Base-by-base conservation (phyloP, 78 protist genomes). In the Chrysochromulina tobinii region DNA sequence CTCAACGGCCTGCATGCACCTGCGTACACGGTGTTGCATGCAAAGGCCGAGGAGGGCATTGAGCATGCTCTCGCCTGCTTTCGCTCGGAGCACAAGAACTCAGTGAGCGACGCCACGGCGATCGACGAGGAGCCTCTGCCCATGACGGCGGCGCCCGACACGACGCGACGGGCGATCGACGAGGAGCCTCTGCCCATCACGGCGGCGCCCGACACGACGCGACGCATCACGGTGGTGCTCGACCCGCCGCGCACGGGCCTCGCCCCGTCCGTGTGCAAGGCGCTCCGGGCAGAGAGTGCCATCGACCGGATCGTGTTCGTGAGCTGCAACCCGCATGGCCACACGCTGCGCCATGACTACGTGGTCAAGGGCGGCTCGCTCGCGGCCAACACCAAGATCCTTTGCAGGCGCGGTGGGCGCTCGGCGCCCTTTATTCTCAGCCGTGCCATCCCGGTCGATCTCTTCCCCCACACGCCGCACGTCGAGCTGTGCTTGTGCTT, bases 391-490 rank as follows among this genome's bases (percentile, higher is more conserved):
- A 1, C 14, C 50, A 17, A 59, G 48, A 7, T 68, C 23, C 77
- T 68, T 12, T 68, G 77, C 77, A 15, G 15, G 48, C 9, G 21
- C 15, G 50, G 77, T 5, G 77, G 77, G 50, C 51, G 51, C 51
- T 11, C 8, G 48, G 21, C 51, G 3, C 77, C 77, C 21, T 68
- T 68, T 11, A 7, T 7, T 8, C 77, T 68, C 48, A 3, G 7
- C 50, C 27, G 77, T 11, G 77, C 77, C 20, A n/a, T n/a, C 21
- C 77, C 77, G 51, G 3, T 68, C 77, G 77, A 68, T 50, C 27
- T 68, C 12, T 68, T 68, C 77, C 77, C 77, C 1, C 77, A 68
- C 77, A 68, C 77, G 48, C 77, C 77, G 77, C 77, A 68, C 77
- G 3, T 2, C 12, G 77, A 68, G 77, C 77, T 68, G 21, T 59